A percentile compares a stretch with the other conserved stretches of the same genome.
Evolutionary conservation across 2,329 filamentous ascomycete genomes (phyloP).

Genomic region (Trichoderma semiorbis): DNA sequence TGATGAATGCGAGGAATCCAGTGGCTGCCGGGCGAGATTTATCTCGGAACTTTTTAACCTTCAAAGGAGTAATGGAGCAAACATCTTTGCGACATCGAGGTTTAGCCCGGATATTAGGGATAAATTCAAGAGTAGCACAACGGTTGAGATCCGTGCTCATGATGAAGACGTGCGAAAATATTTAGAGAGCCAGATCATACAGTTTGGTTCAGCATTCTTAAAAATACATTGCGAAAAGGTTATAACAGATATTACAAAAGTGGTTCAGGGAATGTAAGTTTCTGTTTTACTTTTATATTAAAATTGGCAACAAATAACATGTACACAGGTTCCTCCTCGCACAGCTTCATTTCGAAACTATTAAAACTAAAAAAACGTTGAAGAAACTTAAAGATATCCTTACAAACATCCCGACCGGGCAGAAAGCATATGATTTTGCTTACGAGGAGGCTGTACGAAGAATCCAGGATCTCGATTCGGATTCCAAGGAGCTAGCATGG

Average conservation of each 20-base stretch:
- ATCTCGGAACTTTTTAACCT: not conserved
- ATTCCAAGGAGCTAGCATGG: not conserved
- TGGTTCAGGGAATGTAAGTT: not conserved
- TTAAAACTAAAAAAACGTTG: not conserved
- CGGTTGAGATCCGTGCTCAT: not conserved
- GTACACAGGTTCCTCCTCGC: not conserved
- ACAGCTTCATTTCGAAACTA: not conserved
- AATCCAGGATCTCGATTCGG: not conserved
- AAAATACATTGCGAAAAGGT: not conserved
- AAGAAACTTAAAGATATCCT: not conserved
- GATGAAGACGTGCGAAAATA: not conserved
- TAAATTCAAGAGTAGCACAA: not conserved
- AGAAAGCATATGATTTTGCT: not conserved
- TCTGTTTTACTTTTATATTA: not conserved
- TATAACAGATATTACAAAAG: not conserved
- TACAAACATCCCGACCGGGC: not conserved
- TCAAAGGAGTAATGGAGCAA: not conserved
- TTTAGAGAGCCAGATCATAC: not conserved
- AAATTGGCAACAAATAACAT: not conserved
- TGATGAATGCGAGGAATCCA: not conserved
- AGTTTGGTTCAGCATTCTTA: not conserved
- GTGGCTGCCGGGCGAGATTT: not conserved
- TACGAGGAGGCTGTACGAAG: not conserved
- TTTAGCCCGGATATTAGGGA: not conserved
- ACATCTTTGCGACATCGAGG: constrained; percentile 23